Evolutionary conservation across 257 asterid genomes (phyloP), one percentile per base, ranked within the genome.

Genomic region (Solanum clarkiae): DNA sequence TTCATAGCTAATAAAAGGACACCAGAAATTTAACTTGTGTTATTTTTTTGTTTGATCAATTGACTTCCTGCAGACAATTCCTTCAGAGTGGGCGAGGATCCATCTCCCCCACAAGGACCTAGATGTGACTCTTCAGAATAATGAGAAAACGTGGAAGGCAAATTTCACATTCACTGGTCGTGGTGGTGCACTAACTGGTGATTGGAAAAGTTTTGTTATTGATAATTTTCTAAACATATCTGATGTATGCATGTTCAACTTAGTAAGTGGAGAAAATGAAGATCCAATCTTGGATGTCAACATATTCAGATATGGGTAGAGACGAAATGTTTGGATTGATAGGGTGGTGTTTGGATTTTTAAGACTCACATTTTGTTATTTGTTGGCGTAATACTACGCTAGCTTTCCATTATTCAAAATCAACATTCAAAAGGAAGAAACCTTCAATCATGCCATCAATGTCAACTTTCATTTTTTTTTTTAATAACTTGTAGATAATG

Each of bases 131-230:
- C 88, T 90, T 17, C 89, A 84, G 8, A 24, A 60, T 57, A 68
- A 80, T 5, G 88, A 72, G 18, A 87, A 74, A 1, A 47, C 51
- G 44, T 91, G 92, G 90, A 2, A 14, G 14, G 86, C 69, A 20
- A 81, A n/a, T 8, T 87, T 53, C 66, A 17, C 51, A 16, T 49
- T 10, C 14, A 87, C 18, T 80, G 77, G 56, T 53, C 3, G 40
- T 55, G 77, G 89, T 13, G 85, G 90, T 80, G 90, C 89, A 44
- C 79, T 91, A 22, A 40, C 51, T 0, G 60, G 84, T 40, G 92
- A 91, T 29, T 91, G 94, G 94, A 91, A 55, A 68, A 69, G 42
- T 0, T 91, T 90, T 22, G 92, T 80, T 4, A 13, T 83, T 0
- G 91, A 86, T 0, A 91, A 88, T 57, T 81, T 56, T 22, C 84